Evolutionary conservation across 2,329 filamentous ascomycete species (phyloP).

Genomic region (Xylaria sp.): DNA sequence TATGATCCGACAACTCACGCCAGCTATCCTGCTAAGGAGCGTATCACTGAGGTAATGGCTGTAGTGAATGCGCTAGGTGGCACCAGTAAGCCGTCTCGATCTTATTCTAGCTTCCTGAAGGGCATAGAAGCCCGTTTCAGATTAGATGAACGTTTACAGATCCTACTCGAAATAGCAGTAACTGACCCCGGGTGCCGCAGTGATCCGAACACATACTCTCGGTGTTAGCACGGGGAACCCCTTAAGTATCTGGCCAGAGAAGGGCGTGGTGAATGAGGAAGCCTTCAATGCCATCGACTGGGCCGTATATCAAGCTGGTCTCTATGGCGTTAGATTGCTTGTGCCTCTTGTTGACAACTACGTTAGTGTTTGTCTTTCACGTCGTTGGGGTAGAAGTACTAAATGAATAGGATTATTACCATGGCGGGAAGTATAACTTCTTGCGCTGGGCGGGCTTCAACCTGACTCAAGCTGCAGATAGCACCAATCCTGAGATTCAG

Average conservation of each 20-base stretch:
- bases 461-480: slow-evolving; percentile 52
- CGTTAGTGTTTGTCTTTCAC: slow-evolving; percentile 43
- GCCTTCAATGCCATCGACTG: slow-evolving; percentile 61
- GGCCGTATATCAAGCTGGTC: slow-evolving; percentile 59
- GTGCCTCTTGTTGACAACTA: slow-evolving; percentile 61
- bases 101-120: not conserved
- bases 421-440: slow-evolving; percentile 62
- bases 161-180: not conserved
- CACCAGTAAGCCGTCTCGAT: slow-evolving; percentile 43
- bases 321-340: slow-evolving; percentile 57
- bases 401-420: slow-evolving; percentile 59
- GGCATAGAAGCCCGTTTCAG: not conserved
- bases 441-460: slow-evolving; percentile 59
- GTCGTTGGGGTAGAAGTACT: slow-evolving; percentile 11
- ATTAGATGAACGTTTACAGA: not conserved
- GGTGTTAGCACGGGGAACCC: slow-evolving; percentile 61
- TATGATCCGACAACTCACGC: slow-evolving; percentile 57
- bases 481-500: slow-evolving; percentile 54
- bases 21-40: slow-evolving; percentile 59
- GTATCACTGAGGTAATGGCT: slow-evolving; percentile 59
- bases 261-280: slow-evolving; percentile 55
- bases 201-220: slow-evolving; percentile 59
- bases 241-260: slow-evolving; percentile 57
- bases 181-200: not conserved
- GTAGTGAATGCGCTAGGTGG: slow-evolving; percentile 58